These are phyloP conservation scores for Atalantia buxifolia DNA, from an alignment of 345 rosid genomes.

Conservation along the genomic window DNA sequence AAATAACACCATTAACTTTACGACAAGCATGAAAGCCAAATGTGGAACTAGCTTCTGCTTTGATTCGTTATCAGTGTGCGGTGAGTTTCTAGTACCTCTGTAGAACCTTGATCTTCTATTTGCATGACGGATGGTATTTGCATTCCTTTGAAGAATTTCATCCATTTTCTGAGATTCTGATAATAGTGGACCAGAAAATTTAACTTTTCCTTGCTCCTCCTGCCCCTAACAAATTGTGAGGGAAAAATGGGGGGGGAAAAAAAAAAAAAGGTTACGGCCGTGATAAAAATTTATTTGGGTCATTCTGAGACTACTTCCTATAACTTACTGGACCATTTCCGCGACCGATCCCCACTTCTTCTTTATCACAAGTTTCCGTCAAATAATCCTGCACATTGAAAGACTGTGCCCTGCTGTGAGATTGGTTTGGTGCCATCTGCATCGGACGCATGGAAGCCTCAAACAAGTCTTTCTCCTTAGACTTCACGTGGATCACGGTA, in stretches of 20 bases:
- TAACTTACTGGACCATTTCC: slow-evolving; percentile 32
- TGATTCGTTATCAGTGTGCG: background rate
- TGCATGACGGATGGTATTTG: slow-evolving; percentile 47
- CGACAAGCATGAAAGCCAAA: background rate
- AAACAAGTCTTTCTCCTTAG: background rate
- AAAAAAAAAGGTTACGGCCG: background rate
- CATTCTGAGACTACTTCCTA: background rate
- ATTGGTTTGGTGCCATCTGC: slow-evolving; percentile 9
- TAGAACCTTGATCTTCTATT: slow-evolving; percentile 45
- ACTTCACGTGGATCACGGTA: background rate
- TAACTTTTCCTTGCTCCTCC: slow-evolving; percentile 4
- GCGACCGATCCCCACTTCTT: slow-evolving; percentile 6
- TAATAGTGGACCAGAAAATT: slow-evolving; percentile 48
- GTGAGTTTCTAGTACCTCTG: slow-evolving; percentile 27
- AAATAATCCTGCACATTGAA: slow-evolving; percentile 23
- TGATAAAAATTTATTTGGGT: background rate
- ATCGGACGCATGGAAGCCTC: slow-evolving; percentile 2
- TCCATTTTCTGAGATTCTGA: slow-evolving; percentile 42
- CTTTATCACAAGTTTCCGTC: slow-evolving; percentile 13
- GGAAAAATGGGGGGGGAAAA: background rate
- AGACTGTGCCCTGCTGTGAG: slow-evolving; percentile 25
- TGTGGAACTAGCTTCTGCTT: background rate
- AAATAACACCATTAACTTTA: background rate
- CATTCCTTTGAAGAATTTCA: slow-evolving; percentile 46
- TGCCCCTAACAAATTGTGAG: slow-evolving; percentile 1